phyloP scores from a whole-genome alignment of 2,329 filamentous ascomycete species.

The Tolypocladium ovalisporum region DNA sequence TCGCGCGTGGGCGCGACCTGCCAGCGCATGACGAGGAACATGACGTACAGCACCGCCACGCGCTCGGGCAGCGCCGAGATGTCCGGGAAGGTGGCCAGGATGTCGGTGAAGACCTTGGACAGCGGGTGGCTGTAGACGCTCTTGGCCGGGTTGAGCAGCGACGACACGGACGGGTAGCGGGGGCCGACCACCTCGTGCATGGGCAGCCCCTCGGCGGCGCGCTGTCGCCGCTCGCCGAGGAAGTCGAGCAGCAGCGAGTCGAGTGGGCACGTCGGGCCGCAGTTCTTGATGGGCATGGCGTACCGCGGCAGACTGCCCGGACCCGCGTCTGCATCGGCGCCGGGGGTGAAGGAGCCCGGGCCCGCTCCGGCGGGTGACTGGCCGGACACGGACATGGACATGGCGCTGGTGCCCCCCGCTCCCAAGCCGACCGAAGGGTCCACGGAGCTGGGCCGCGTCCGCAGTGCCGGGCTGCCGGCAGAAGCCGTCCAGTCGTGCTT shows the following conservation, averaged over 20 bases:
- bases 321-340: conserved; percentile 4
- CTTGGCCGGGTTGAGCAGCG: conserved; percentile 61
- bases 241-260: conserved; percentile 76
- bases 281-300: conserved; percentile 41
- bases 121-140: conserved; percentile 59
- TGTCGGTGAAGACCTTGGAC: conserved; percentile 77
- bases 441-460: background rate
- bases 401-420: background rate
- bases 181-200: conserved; percentile 61
- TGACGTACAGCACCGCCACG: conserved; percentile 70
- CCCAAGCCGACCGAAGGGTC: background rate
- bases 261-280: conserved; percentile 60
- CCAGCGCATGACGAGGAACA: conserved; percentile 84
- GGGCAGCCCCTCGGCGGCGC: conserved; percentile 53
- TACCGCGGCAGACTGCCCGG: conserved; percentile 9
- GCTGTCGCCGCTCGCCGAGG: conserved; percentile 55
- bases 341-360: background rate
- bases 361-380: background rate
- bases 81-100: conserved; percentile 72
- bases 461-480: background rate
- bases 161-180: conserved; percentile 68
- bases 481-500: conserved; percentile 36
- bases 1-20: conserved; percentile 68
- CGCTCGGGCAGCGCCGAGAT: conserved; percentile 71
- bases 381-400: background rate